phyloP scores from a whole-genome alignment of 768 basidiomycete genomes.

The Suillus fuscotomentosus region DNA sequence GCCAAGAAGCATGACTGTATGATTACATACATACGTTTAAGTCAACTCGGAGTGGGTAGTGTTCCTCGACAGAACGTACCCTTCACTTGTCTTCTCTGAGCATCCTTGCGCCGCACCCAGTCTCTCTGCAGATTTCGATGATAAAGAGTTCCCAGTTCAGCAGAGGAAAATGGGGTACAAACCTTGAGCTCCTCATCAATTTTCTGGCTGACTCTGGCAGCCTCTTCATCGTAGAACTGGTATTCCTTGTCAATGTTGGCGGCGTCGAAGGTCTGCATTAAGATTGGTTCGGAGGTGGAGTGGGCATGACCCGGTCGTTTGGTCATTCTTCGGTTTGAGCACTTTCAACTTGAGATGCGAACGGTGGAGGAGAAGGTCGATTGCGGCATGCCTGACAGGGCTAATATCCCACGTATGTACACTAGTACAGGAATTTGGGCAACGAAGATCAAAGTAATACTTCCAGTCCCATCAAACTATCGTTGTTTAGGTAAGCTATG shows the following conservation, averaged over 20 bases:
- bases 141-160: not conserved
- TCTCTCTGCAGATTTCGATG: constrained; percentile 42
- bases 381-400: constrained; percentile 26
- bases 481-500: constrained; percentile 6
- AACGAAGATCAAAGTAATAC: constrained; percentile 30
- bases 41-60: not conserved
- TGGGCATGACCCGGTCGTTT: constrained; percentile 28
- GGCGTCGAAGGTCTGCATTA: constrained; percentile 30
- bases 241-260: constrained; percentile 26
- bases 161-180: constrained; percentile 8
- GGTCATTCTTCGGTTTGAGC: constrained; percentile 22
- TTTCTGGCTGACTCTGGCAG: constrained; percentile 44
- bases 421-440: constrained; percentile 16
- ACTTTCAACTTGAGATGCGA: constrained; percentile 12
- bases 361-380: constrained; percentile 22
- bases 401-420: constrained; percentile 37
- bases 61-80: constrained; percentile 31
- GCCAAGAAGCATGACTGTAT: constrained; percentile 68
- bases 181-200: constrained; percentile 62
- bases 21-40: constrained; percentile 6
- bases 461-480: constrained; percentile 28
- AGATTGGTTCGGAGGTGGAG: constrained; percentile 30
- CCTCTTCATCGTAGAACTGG: constrained; percentile 40
- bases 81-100: constrained; percentile 50
- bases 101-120: constrained; percentile 43